These are phyloP conservation scores for Haematococcus lacustris DNA, from an alignment of 139 green algal species.

Conservation along the genomic window DNA sequence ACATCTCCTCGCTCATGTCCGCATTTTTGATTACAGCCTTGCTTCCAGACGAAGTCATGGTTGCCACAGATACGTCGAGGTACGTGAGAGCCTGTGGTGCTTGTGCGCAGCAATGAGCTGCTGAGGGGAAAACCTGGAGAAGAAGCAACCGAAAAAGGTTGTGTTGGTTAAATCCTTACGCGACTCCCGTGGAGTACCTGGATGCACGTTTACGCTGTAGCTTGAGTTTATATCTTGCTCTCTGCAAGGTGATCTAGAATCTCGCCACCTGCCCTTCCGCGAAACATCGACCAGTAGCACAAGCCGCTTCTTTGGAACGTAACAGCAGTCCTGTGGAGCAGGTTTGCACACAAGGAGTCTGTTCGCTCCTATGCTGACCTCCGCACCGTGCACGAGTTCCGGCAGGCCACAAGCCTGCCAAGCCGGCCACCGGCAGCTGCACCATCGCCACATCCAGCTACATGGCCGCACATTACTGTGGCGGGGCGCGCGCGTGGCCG, in stretches of 20 bases:
- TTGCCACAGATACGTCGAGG: neutral
- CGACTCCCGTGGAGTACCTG: neutral
- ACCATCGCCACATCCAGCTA: no score
- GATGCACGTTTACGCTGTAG: neutral
- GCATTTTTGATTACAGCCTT: slow-evolving; percentile 87
- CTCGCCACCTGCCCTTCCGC: no score
- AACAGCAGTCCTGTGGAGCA: no score
- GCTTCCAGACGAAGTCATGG: slow-evolving; percentile 14
- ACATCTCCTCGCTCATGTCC: slow-evolving; percentile 94
- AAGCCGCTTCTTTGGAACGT: no score
- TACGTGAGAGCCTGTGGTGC: neutral
- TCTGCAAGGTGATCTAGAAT: neutral
- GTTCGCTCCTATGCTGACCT: neutral
- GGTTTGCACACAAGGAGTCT: no score
- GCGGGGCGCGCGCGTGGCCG: neutral
- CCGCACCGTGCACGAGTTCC: neutral
- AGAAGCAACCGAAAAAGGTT: neutral
- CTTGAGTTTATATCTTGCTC: neutral
- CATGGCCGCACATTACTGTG: no score
- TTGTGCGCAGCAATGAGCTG: no score
- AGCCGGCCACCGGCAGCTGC: no score
- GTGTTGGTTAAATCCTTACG: neutral
- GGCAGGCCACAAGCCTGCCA: neutral
- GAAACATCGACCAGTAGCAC: no score
- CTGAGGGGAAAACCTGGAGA: no score